phyloP scores from a whole-genome alignment of 495 filamentous ascomycete species.

The Pseudoneurospora amorphoporcata region DNA sequence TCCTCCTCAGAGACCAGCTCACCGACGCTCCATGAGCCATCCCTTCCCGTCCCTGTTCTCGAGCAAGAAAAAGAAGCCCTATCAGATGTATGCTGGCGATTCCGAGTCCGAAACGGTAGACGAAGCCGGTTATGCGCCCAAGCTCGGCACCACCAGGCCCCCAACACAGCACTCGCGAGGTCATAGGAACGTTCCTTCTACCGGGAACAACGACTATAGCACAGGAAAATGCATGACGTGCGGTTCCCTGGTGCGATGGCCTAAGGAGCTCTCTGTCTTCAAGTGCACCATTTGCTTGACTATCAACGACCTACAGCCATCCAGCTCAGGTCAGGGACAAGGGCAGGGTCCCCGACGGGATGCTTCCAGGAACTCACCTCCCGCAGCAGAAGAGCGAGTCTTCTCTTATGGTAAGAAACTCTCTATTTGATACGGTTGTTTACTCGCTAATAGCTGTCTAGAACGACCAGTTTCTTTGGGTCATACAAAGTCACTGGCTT shows the following conservation, averaged over 20 bases:
- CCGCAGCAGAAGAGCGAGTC: slow-evolving; percentile 5
- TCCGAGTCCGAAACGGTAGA: slow-evolving; percentile 19
- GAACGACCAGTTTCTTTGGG: slow-evolving; percentile 20
- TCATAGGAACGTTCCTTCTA: slow-evolving; percentile 16
- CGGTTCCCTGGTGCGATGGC: slow-evolving; percentile 73
- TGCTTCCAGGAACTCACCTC: background rate
- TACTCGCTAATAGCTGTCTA: background rate
- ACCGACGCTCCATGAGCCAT: slow-evolving; percentile 67
- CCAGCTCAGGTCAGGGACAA: background rate
- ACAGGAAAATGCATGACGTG: slow-evolving; percentile 77
- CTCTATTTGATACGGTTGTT: background rate
- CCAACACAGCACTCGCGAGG: slow-evolving; percentile 11
- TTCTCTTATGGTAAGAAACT: slow-evolving; percentile 1
- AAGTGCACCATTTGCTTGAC: slow-evolving; percentile 79
- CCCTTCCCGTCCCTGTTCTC: slow-evolving; percentile 59
- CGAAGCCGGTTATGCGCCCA: slow-evolving; percentile 15
- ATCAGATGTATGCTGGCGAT: slow-evolving; percentile 2
- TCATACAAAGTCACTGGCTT: slow-evolving; percentile 21
- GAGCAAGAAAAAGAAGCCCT: slow-evolving; percentile 41
- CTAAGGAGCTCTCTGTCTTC: slow-evolving; percentile 62
- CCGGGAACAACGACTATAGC: slow-evolving; percentile 33
- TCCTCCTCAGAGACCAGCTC: slow-evolving; percentile 28
- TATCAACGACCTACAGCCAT: slow-evolving; percentile 68
- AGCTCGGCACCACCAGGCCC: slow-evolving; percentile 9
- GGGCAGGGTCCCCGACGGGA: slow-evolving; percentile 7